Base-by-base conservation (phyloP, 352 stramenopile genomes). In the Blastocystis sp. region DNA sequence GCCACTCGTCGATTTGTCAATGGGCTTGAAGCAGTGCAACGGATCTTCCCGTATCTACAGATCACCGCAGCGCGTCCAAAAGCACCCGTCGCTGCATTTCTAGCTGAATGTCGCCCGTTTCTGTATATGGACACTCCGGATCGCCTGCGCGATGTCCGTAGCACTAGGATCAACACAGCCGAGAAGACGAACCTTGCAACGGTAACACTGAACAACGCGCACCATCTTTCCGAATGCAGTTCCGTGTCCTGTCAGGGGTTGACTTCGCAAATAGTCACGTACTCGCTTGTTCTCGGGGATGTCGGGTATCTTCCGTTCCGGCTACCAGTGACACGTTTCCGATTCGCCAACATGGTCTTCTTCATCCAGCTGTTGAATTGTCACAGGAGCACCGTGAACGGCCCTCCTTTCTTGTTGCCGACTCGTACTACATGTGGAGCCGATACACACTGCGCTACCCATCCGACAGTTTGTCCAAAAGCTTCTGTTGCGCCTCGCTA, bases 211-310 rank as follows among this genome's bases (percentile, higher is more conserved):
- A 50, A 85, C 74, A 3, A 85, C 74, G 59, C 39, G 29, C 10
- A 85, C 66, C 16, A 35, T 31, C 45, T 85, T 85, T 19, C 74
- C 74, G 55, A 85, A 85, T 4, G 74, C 74, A 1, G 74, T 59
- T 59, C 74, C 74, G 29, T 85, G 74, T 33, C 74, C 74, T 2
- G 74, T 85, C 0, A 85, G 19, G 10, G 74, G 74, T 55, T 69
- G 65, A 0, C 50, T 69, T n/a, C 51, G 59, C 21, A 85, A 51
- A 85, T 59, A 85, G 29, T 85, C 74, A 24, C 74, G 74, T 51
- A 85, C 74, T 21, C 74, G 51, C 60, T 85, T 85, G 45, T 85
- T 85, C 51, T 85, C 74, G 16, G 74, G 74, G 50, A 85, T 85
- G 31, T 85, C 74, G 2, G 74, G 74, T 50, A 85, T 85, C 31